A percentile compares a stretch with the other conserved stretches of the same genome.
Conservation (phyloP, 176 grass and related monocot genomes). For the Rhynchospora breviuscula region DNA sequence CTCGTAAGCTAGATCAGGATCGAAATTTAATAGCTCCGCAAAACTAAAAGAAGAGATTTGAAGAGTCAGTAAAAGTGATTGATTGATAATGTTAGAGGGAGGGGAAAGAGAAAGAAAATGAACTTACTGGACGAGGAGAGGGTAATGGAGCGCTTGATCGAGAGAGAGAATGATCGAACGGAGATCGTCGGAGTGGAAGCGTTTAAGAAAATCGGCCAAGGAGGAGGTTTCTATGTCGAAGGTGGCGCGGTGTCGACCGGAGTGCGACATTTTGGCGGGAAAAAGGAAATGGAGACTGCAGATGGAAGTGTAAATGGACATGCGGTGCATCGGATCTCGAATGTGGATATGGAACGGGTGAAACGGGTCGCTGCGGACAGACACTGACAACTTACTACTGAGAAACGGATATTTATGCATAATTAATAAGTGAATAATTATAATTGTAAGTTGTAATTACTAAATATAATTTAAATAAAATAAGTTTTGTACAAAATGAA, state of each 20-base stretch:
- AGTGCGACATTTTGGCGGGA: slow-evolving; percentile 37
- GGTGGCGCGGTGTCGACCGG: slow-evolving; percentile 26
- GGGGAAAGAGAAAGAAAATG: not conserved
- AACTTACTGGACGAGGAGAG: slow-evolving; percentile 44
- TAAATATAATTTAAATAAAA: too few species aligned
- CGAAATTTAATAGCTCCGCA: slow-evolving; percentile 65
- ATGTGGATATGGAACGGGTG: too few species aligned
- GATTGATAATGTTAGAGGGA: not conserved
- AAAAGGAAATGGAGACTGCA: not conserved
- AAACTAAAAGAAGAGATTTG: slow-evolving; percentile 30
- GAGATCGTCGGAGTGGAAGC: slow-evolving; percentile 34
- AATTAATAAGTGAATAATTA: too few species aligned
- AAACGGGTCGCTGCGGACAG: too few species aligned
- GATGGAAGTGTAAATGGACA: too few species aligned
- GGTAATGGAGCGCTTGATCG: slow-evolving; percentile 46
- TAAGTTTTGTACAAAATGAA: too few species aligned
- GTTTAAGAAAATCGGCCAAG: slow-evolving; percentile 41
- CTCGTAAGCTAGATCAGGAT: slow-evolving; percentile 28
- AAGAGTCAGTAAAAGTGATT: slow-evolving; percentile 21
- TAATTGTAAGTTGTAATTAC: too few species aligned
- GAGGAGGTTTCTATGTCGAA: not conserved
- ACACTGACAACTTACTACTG: too few species aligned
- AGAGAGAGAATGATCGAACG: slow-evolving; percentile 45
- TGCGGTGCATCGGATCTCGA: too few species aligned
- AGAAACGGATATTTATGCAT: too few species aligned